Conservation (phyloP, 1,284 basidiomycete genomes). For the Neonothopanus nambi region DNA sequence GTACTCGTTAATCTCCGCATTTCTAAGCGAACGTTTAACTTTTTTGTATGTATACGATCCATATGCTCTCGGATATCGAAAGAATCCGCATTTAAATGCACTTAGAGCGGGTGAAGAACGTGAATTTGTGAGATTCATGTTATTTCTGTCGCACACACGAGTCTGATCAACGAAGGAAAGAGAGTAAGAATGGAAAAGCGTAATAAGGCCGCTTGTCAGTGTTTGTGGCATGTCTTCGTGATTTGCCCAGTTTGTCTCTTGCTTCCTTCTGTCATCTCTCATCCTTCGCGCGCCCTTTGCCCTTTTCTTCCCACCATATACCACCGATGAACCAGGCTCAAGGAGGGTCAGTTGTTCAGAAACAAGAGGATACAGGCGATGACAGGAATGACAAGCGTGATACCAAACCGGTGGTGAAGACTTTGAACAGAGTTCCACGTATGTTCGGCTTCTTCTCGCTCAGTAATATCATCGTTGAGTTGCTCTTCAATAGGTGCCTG, state of each 20-base stretch:
- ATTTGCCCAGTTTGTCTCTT: conserved; percentile 1
- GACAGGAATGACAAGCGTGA: conserved; percentile 55
- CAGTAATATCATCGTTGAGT: conserved; percentile 19
- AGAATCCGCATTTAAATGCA: no score
- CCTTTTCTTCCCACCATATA: neutral
- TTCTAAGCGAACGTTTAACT: no score
- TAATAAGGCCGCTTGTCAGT: conserved; percentile 7
- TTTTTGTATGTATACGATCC: no score
- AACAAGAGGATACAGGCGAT: conserved; percentile 36
- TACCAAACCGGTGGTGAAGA: conserved; percentile 67
- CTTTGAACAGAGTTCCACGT: conserved; percentile 83
- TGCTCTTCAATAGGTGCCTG: conserved; percentile 61
- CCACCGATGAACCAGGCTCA: conserved; percentile 11
- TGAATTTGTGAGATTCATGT: neutral
- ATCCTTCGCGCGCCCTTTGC: neutral
- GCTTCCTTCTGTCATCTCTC: conserved; percentile 1
- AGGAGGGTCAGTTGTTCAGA: conserved; percentile 26
- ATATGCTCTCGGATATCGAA: no score
- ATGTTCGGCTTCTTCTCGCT: conserved; percentile 35
- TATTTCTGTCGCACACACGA: neutral
- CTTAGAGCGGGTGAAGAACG: conserved; percentile 5
- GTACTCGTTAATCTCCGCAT: no score
- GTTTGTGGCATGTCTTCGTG: conserved; percentile 11
- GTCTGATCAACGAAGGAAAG: neutral
- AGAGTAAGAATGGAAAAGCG: conserved; percentile 1